phyloP scores from a whole-genome alignment of 169 alveolate species.

The Blepharisma undulans region DNA sequence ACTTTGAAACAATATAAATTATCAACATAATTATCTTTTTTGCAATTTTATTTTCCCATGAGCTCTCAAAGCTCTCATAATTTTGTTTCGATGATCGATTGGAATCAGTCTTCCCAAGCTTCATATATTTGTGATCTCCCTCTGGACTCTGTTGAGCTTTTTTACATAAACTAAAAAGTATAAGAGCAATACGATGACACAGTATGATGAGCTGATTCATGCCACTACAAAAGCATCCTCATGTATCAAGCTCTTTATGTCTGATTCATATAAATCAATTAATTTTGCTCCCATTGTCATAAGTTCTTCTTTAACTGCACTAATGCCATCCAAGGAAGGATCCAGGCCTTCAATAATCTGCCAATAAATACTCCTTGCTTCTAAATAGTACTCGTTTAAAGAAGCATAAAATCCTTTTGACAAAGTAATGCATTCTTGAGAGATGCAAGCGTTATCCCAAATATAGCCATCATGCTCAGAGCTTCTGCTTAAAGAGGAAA shows the following conservation, averaged over 20 bases:
- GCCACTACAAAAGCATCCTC: background rate
- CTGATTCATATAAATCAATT: background rate
- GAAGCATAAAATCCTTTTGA: slow-evolving; percentile 15
- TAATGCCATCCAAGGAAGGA: background rate
- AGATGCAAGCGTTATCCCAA: background rate
- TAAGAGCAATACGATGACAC: background rate
- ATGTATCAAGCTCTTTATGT: background rate
- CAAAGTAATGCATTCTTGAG: slow-evolving; percentile 1
- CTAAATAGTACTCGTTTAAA: background rate
- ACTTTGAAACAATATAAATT: background rate
- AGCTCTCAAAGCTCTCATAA: slow-evolving; percentile 8
- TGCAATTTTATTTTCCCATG: background rate
- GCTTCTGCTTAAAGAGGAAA: background rate
- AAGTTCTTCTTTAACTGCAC: background rate
- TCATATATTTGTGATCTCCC: slow-evolving; percentile 2
- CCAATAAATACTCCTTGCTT: background rate
- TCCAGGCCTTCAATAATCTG: background rate
- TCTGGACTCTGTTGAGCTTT: background rate
- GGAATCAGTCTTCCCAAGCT: slow-evolving; percentile 24
- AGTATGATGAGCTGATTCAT: background rate
- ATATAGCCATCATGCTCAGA: background rate
- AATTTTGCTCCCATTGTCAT: background rate
- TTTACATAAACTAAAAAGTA: background rate
- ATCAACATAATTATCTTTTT: background rate
- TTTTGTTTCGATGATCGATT: slow-evolving; percentile 1